These are phyloP conservation scores for Nicotiana attenuata DNA, from an alignment of 257 asterid species.

Conservation along the genomic window DNA sequence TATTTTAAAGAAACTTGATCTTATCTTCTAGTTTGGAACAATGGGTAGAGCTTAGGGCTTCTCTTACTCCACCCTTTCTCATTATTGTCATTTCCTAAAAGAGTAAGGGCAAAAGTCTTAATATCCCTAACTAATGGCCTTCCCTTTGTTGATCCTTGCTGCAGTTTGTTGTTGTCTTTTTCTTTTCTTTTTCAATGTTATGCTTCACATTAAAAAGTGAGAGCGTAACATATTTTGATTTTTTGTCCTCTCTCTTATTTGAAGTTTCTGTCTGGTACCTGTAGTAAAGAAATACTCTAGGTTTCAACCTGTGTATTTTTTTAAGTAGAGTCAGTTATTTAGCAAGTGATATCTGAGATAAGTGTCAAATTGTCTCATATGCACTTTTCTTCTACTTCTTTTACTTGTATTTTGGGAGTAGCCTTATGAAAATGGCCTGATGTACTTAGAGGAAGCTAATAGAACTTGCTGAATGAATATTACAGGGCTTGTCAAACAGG, in stretches of 20 bases:
- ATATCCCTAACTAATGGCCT: neutral
- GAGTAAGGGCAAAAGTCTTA: neutral
- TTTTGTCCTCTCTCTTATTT: neutral
- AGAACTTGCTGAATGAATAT: conserved; percentile 3
- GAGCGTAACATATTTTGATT: neutral
- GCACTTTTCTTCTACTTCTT: neutral
- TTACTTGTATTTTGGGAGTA: neutral
- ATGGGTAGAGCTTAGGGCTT: neutral
- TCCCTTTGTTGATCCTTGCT: neutral
- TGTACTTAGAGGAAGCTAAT: neutral
- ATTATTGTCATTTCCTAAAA: neutral
- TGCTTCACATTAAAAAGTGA: neutral
- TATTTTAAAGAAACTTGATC: neutral
- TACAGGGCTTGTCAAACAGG: conserved; percentile 90
- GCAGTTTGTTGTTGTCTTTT: neutral
- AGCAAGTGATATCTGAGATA: neutral
- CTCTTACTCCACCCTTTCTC: neutral
- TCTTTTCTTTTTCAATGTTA: neutral
- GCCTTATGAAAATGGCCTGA: neutral
- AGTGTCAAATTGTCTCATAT: neutral
- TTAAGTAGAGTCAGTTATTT: neutral
- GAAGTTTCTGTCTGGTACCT: neutral
- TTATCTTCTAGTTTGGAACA: neutral
- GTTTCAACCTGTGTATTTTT: neutral
- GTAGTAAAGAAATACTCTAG: neutral